Conservation (phyloP, 176 grass and related monocot genomes). For the Aegilops sharonensis region DNA sequence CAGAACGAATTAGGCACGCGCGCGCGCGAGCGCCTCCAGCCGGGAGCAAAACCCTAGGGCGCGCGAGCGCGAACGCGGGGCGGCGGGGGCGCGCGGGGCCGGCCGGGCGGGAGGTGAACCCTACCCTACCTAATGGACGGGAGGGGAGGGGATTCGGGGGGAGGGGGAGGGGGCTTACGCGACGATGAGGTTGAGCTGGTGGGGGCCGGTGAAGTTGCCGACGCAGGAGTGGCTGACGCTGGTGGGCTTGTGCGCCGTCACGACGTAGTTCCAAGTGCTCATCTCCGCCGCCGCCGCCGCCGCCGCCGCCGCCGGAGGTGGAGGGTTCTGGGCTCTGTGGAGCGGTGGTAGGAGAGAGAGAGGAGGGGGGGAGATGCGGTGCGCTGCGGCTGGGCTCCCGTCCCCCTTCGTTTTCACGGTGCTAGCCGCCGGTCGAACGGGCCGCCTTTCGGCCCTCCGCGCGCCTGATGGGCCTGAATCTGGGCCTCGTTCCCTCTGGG, state of each 20-base stretch:
- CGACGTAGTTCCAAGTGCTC: conserved; percentile 99
- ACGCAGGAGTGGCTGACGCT: conserved; percentile 98
- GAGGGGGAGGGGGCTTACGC: conserved; percentile 41
- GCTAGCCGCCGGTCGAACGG: too few relatives aligned
- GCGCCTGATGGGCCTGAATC: accelerated
- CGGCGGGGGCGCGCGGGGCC: background rate
- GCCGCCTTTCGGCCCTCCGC: too few relatives aligned
- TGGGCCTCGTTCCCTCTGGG: too few relatives aligned
- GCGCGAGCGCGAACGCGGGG: background rate
- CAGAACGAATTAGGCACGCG: background rate
- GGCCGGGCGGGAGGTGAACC: background rate
- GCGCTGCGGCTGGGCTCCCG: too few relatives aligned
- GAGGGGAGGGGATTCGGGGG: background rate
- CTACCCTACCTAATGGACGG: background rate
- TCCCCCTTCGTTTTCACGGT: too few relatives aligned
- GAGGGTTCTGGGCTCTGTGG: background rate
- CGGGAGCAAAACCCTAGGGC: background rate
- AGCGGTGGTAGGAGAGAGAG: background rate
- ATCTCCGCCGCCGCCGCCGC: conserved; percentile 36
- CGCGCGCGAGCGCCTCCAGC: background rate
- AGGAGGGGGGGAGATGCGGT: background rate
- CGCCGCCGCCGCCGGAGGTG: conserved; percentile 3
- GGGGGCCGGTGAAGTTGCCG: conserved; percentile 94
- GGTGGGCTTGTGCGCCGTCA: conserved; percentile 97
- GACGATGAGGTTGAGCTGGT: conserved; percentile 91